phyloP scores from a whole-genome alignment of 495 filamentous ascomycete species.

The Penicillium macrosclerotiorum region DNA sequence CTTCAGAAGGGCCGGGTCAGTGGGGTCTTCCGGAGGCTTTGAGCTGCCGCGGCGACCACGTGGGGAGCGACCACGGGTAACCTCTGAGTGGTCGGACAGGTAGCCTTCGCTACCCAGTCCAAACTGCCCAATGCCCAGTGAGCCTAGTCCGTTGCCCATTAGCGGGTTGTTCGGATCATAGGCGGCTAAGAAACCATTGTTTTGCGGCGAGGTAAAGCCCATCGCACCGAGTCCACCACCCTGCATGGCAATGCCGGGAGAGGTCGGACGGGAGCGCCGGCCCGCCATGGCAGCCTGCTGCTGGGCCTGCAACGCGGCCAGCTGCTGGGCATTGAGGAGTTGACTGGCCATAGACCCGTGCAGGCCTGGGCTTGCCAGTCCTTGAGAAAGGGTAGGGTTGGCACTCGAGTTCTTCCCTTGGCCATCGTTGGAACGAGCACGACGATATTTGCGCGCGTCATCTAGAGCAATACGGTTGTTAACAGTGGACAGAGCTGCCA shows the following conservation, averaged over 20 bases:
- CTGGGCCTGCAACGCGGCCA: slow-evolving; percentile 81
- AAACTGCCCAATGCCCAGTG: slow-evolving; percentile 73
- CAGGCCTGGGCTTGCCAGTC: slow-evolving; percentile 51
- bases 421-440: slow-evolving; percentile 85
- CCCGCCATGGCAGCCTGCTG: slow-evolving; percentile 75
- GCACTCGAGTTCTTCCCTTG: slow-evolving; percentile 48
- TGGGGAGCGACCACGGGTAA: slow-evolving; percentile 85
- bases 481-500: slow-evolving; percentile 93
- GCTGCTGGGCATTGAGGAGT: slow-evolving; percentile 77
- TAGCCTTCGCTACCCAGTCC: slow-evolving; percentile 79
- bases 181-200: slow-evolving; percentile 90
- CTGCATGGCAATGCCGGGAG: slow-evolving; percentile 85
- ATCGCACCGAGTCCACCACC: slow-evolving; percentile 58
- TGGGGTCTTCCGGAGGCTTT: slow-evolving; percentile 97
- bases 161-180: slow-evolving; percentile 75
- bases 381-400: slow-evolving; percentile 50
- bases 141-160: slow-evolving; percentile 69
- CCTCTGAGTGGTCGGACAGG: slow-evolving; percentile 89
- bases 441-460: slow-evolving; percentile 90
- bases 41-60: slow-evolving; percentile 91
- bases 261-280: slow-evolving; percentile 86
- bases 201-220: slow-evolving; percentile 85
- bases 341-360: slow-evolving; percentile 81
- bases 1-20: slow-evolving; percentile 84
- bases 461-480: slow-evolving; percentile 98